Base-by-base conservation (phyloP, 2,329 filamentous ascomycete genomes). In the Alternaria gansuensis region DNA sequence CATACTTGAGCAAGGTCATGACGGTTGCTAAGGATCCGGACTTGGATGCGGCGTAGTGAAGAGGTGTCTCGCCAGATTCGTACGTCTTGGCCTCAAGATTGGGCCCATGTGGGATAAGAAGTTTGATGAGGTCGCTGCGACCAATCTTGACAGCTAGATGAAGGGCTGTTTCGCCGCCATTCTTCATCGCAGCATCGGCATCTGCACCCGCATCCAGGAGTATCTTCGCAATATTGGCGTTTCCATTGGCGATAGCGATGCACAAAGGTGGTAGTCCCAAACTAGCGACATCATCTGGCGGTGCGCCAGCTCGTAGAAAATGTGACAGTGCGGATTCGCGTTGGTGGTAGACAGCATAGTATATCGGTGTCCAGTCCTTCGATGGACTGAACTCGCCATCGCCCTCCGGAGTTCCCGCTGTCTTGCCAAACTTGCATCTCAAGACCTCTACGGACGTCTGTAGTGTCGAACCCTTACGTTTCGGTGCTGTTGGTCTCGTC, bases 1-100 rank as follows among this genome's bases (percentile, higher is more conserved):
- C 73, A 21, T 59, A 52, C 28, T 67, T 74, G 36, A 76, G 67
- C 26, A 76, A 48, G 8, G 59, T 56, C 26, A 66, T 64, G 3
- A 74, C 68, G 11, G 59, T 54, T 14, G 69, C 68, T 21, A 71
- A 54, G 2, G 66, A 68, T 46, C 63, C 65, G 4, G 65, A 59
- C 24, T 64, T 70, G 13, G 66, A 64, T 23, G 73, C 74, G 26
- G 73, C 74, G 37, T 75, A 75, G 54, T 75, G 74, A 5, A 77
- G 66, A 31, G 68, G 59, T 46, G 74, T 75, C 41, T 75, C 73
- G n/a, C 67, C 58, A 5, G 65, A 69, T 13, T 58, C 24, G 9
- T 56, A 31, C 1, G 74, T 74, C 50, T 60, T 65, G 14, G 49
- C 54, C 36, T 71, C 67, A 11, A 75, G 55, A 31, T 71, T 53